Base-by-base conservation (phyloP, 345 rosid genomes). In the Moringa oleifera region DNA sequence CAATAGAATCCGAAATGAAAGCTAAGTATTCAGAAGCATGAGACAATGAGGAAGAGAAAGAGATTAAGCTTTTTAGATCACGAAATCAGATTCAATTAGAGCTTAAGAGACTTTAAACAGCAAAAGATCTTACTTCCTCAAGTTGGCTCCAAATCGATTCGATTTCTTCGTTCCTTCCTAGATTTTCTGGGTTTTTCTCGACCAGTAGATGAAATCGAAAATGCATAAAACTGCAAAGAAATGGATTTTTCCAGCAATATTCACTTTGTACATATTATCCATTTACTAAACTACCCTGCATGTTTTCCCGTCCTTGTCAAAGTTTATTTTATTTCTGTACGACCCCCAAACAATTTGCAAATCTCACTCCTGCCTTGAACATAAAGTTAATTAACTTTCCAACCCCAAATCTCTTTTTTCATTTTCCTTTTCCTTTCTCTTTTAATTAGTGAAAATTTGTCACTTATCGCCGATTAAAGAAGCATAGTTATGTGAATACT, bases 161-260 rank as follows among this genome's bases (percentile, higher is more conserved):
- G 18, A 20, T 13, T 18, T 21, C 13, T 22, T 58, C 20, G 58
- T 37, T 33, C 37, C 37, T 12, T 20, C 41, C 28, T 52, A 51
- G 53, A 67, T 41, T 52, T 58, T 59, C 70, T 67, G 59, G 70
- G 46, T 7, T 19, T 17, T 58, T 67, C 64, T 20, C 16, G 0
- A 28, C 36, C 13, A 0, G 31, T 21, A 24, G 47, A 4, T 16
- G 47, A 41, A 41, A 41, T 5, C 1, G 47, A 15, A 41, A 41
- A 41, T 41, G 9, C 13, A 9, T 41, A 41, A 41, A 41, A 41
- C 12, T 41, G 12, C 13, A 41, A 16, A 11, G 8, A 41, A 41
- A 11, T 41, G 37, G 37, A 33, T 33, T 33, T 33, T 33, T 4
- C 11, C 11, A 11, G 5, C 37, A 5, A 4, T 33, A 33, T 4